Conservation (phyloP, 1,284 basidiomycete genomes). For the Ustilago shanxiensis region DNA sequence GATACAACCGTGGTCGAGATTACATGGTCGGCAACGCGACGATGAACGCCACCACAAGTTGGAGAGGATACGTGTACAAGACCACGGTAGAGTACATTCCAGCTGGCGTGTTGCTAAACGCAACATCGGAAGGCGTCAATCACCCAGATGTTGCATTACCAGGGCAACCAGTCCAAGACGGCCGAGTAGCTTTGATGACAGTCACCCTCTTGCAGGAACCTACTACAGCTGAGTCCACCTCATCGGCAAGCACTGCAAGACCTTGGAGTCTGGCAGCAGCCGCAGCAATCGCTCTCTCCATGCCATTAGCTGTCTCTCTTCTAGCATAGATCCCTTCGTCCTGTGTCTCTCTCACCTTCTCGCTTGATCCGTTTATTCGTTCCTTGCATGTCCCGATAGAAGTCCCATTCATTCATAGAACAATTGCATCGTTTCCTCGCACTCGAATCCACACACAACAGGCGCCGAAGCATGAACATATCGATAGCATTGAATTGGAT, state of each 20-base stretch:
- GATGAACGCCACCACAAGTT: conserved; percentile 36
- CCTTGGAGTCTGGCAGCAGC: background rate
- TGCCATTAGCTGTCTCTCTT: background rate
- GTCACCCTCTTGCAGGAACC: conserved; percentile 72
- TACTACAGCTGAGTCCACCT: background rate
- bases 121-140: conserved; percentile 77
- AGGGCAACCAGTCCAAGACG: conserved; percentile 81
- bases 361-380: background rate
- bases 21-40: conserved; percentile 74
- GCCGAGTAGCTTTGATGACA: conserved; percentile 84
- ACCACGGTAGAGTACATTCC: conserved; percentile 63
- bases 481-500: conserved; percentile 7
- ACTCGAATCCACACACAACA: background rate
- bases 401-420: background rate
- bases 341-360: background rate
- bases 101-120: conserved; percentile 66
- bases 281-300: background rate
- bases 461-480: background rate
- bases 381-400: conserved; percentile 1
- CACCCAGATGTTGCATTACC: conserved; percentile 74
- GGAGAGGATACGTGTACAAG: conserved; percentile 51
- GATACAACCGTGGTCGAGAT: conserved; percentile 75
- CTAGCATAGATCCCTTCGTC: conserved; percentile 1
- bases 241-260: background rate
- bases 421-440: background rate